These are phyloP conservation scores for Platismatia glauca DNA, from an alignment of 495 filamentous ascomycete species.

Conservation along the genomic window DNA sequence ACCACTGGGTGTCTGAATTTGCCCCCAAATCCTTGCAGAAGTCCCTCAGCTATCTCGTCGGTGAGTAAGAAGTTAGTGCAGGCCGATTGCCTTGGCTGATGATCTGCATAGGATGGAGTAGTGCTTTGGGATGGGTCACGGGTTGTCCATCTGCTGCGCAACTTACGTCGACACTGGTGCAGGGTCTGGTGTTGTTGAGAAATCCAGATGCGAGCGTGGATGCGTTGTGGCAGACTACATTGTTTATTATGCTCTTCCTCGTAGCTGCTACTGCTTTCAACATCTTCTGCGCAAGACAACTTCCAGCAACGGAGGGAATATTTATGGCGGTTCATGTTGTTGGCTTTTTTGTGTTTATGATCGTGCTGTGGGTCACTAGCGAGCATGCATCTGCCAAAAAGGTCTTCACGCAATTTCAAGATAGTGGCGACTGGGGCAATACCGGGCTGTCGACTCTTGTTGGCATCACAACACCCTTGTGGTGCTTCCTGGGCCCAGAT, in stretches of 20 bases:
- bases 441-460: neutral
- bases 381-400: neutral
- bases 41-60: neutral
- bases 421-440: neutral
- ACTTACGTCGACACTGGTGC: constrained; percentile 47
- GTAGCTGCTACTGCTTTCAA: neutral
- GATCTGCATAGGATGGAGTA: constrained; percentile 51
- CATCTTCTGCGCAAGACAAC: neutral
- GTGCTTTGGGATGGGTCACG: constrained; percentile 50
- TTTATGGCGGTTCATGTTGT: neutral
- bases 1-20: constrained; percentile 17
- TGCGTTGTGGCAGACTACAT: neutral
- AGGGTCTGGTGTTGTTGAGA: constrained; percentile 38
- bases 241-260: neutral
- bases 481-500: neutral
- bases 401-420: neutral
- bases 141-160: constrained; percentile 43
- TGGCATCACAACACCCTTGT: neutral
- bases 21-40: neutral
- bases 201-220: neutral
- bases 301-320: neutral
- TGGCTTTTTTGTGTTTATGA: neutral
- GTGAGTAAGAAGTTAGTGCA: neutral
- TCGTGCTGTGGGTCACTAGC: neutral
- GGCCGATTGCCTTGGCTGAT: constrained; percentile 14